Evolutionary conservation across 2,329 filamentous ascomycete species (phyloP), one percentile per base, ranked within the genome.

Genomic region (Pseudogymnoascus sp.): DNA sequence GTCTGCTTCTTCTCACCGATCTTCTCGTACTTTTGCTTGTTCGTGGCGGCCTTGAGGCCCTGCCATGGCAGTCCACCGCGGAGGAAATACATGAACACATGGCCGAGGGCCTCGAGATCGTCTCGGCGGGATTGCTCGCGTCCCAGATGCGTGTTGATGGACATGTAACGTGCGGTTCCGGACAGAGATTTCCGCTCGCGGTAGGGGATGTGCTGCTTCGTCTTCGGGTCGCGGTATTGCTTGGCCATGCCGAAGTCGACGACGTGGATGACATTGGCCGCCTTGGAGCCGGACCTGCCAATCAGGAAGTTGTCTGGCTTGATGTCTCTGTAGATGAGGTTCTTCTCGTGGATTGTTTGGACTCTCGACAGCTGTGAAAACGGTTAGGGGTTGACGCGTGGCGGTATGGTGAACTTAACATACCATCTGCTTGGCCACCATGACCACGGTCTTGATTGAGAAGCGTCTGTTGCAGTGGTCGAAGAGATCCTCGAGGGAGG

Each of bases 1-100:
- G 93, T 97, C 80, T 97, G 95, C 82, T 99, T 99, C 88, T 99
- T 97, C 82, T 99, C 93, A 53, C 95, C 95, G 77, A 99, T 99
- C 84, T 97, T 97, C 80, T 99, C 95, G 75, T 99, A 99, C 80
- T 99, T 99, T 76, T 99, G 95, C 85, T 99, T 88, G 76, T 89
- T 89, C 56, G 86, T 89, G 31, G 86, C 86, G 74, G 86, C 86
- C 78, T 89, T 89, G 67, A 90, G 78, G 8, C 86, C 86, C 73
- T 90, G 86, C 86, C 87, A 90, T 37, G 87, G 86, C 62, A 89
- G 79, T 6, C 85, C 85, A 56, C 87, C 87, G n/a, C 86, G 81
- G 50, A 89, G 76, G 75, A 90, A 89, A 76, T 90, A 90, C 81
- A 90, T 86, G 75, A 89, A 89, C 42, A 90, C 86, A 72, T 90